phyloP scores from a whole-genome alignment of 306 rosid species.

The Glycyrrhiza uralensis region DNA sequence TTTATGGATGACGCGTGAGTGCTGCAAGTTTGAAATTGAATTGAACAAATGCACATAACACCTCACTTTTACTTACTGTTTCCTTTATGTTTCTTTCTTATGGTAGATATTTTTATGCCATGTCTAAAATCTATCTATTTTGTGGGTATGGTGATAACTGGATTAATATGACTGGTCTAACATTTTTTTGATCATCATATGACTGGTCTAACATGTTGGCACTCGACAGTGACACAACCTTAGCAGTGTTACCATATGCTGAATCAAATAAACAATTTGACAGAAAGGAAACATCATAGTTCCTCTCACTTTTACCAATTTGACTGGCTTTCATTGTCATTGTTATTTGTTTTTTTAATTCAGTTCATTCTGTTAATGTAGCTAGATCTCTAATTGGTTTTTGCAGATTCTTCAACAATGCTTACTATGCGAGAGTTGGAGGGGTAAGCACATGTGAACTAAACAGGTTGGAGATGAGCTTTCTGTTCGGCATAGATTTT shows the following conservation, averaged over 20 bases:
- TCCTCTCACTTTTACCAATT: not conserved
- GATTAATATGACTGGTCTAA: not conserved
- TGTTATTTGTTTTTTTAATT: not conserved
- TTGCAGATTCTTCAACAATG: constrained; percentile 88
- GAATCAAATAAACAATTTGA: not conserved
- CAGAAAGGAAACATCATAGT: not conserved
- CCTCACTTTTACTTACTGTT: not conserved
- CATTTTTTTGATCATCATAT: too few species aligned
- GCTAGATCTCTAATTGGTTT: constrained; percentile 15
- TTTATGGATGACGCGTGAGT: constrained; percentile 93
- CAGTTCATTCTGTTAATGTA: not conserved
- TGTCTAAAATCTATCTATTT: not conserved
- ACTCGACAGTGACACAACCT: too few species aligned
- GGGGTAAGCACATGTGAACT: constrained; percentile 81
- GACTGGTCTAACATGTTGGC: too few species aligned
- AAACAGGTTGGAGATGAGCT: constrained; percentile 85
- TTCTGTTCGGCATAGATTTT: constrained; percentile 79
- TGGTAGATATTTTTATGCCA: not conserved
- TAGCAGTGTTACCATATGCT: not conserved
- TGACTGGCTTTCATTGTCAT: not conserved
- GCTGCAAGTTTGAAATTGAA: constrained; percentile 7
- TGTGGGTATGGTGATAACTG: not conserved
- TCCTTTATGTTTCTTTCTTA: not conserved
- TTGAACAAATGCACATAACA: not conserved
- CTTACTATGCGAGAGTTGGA: constrained; percentile 95